A percentile compares a stretch with the other conserved stretches of the same genome.
Conservation (phyloP, 768 basidiomycete genomes). For the Candolleomyces aberdarensis region DNA sequence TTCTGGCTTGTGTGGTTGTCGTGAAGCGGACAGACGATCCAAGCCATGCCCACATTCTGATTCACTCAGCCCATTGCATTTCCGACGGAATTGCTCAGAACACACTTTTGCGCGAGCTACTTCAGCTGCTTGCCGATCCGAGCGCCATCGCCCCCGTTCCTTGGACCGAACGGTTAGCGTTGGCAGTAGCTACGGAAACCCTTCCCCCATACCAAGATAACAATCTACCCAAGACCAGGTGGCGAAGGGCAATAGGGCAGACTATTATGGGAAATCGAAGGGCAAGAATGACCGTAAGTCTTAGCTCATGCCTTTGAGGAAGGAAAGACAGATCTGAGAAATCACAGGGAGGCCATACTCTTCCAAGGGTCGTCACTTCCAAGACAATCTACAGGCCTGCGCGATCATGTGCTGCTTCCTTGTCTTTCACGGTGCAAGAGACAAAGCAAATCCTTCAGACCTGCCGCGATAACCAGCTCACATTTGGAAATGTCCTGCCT, state of each 20-base stretch:
- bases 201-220: conserved; percentile 31
- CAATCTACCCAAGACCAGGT: conserved; percentile 35
- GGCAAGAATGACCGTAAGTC: conserved; percentile 33
- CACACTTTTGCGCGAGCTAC: conserved; percentile 40
- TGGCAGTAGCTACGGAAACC: conserved; percentile 36
- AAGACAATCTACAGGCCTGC: conserved; percentile 35
- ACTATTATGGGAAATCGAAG: conserved; percentile 32
- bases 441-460: conserved; percentile 31
- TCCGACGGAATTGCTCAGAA: conserved; percentile 45
- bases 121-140: conserved; percentile 34
- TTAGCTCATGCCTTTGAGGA: not conserved
- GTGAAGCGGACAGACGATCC: conserved; percentile 35
- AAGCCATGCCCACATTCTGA: conserved; percentile 37
- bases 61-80: conserved; percentile 46
- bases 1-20: conserved; percentile 41
- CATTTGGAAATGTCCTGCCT: conserved; percentile 49
- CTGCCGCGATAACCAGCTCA: conserved; percentile 41
- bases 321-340: not conserved
- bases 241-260: conserved; percentile 41
- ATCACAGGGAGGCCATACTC: conserved; percentile 55
- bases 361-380: conserved; percentile 41
- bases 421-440: conserved; percentile 25
- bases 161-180: conserved; percentile 36
- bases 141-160: conserved; percentile 15
- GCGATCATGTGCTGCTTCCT: conserved; percentile 21